These are phyloP conservation scores for Podaxis mareebaensis DNA, from an alignment of 768 basidiomycete species.

Conservation along the genomic window DNA sequence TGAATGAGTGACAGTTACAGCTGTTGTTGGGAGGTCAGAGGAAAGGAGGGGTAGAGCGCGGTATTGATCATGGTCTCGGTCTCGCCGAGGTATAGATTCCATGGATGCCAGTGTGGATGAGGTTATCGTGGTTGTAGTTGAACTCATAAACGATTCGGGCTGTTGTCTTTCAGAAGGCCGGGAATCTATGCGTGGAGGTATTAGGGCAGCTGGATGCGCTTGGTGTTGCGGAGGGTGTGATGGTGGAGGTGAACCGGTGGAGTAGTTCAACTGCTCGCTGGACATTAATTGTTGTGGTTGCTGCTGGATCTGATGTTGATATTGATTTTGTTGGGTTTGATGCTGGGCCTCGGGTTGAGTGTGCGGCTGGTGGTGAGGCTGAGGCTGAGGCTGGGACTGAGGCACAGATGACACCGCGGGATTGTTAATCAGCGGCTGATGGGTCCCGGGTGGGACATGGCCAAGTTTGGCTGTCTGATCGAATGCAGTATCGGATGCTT, in stretches of 20 bases:
- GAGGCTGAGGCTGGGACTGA: not conserved
- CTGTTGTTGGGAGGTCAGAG: constrained; percentile 72
- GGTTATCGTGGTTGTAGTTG: not conserved
- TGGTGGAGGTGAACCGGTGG: constrained; percentile 2
- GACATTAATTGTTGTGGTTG: not conserved
- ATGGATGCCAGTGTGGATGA: not conserved
- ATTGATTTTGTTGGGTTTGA: constrained; percentile 5
- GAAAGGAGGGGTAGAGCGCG: constrained; percentile 73
- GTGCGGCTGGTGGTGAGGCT: not conserved
- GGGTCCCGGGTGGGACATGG: constrained; percentile 2
- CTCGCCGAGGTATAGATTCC: constrained; percentile 15
- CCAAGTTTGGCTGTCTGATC: constrained; percentile 2
- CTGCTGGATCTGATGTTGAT: constrained; percentile 15
- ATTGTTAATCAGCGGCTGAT: constrained; percentile 12
- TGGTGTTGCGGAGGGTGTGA: not conserved
- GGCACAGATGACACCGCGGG: not conserved
- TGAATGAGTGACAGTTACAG: constrained; percentile 72
- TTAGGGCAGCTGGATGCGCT: not conserved
- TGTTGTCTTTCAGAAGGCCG: constrained; percentile 13
- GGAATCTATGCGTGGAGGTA: constrained; percentile 10
- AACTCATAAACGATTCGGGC: constrained; percentile 17
- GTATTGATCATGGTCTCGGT: constrained; percentile 12
- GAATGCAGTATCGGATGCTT: not conserved
- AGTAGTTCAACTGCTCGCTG: not conserved
- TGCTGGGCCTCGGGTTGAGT: not conserved